Conservation (phyloP, 176 grass and related monocot genomes). For the Ananas comosus region DNA sequence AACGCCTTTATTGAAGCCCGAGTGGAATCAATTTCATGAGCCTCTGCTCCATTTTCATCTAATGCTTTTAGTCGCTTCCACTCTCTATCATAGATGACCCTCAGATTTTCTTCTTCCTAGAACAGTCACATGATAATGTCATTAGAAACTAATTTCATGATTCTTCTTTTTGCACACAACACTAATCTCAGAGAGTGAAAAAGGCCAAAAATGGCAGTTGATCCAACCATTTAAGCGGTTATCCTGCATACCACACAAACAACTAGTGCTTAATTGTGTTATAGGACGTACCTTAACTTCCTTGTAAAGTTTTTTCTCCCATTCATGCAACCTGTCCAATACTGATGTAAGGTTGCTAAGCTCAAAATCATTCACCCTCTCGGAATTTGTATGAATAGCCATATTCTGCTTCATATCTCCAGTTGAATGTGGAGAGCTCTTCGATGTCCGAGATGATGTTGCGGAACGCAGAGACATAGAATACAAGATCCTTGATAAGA, state of each 20-base stretch:
- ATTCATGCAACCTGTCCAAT: slow-evolving; percentile 60
- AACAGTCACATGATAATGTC: background rate
- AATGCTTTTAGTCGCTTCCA: slow-evolving; percentile 68
- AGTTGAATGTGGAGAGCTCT: slow-evolving; percentile 25
- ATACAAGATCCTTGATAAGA: slow-evolving; percentile 52
- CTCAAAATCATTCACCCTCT: slow-evolving; percentile 29
- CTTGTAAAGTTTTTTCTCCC: slow-evolving; percentile 89
- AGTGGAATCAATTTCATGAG: slow-evolving; percentile 48
- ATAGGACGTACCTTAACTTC: slow-evolving; percentile 57
- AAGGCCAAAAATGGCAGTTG: no score
- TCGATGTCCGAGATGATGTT: slow-evolving; percentile 17
- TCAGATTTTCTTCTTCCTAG: slow-evolving; percentile 78
- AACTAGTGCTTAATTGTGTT: no score
- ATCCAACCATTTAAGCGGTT: background rate
- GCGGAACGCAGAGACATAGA: slow-evolving; percentile 27
- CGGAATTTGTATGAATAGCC: slow-evolving; percentile 12
- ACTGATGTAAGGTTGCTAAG: slow-evolving; percentile 60
- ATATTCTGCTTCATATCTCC: slow-evolving; percentile 18
- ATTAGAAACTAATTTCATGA: background rate
- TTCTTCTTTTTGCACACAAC: background rate
- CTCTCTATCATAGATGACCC: slow-evolving; percentile 65
- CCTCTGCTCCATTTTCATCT: slow-evolving; percentile 56
- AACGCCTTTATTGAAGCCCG: slow-evolving; percentile 39
- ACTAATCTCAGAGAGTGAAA: background rate
- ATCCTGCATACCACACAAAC: background rate